Percentiles rank a stretch among this genome's conserved stretches.
Evolutionary conservation across 306 rosid genomes (phyloP).

Genomic region (Cicer cuneatum): DNA sequence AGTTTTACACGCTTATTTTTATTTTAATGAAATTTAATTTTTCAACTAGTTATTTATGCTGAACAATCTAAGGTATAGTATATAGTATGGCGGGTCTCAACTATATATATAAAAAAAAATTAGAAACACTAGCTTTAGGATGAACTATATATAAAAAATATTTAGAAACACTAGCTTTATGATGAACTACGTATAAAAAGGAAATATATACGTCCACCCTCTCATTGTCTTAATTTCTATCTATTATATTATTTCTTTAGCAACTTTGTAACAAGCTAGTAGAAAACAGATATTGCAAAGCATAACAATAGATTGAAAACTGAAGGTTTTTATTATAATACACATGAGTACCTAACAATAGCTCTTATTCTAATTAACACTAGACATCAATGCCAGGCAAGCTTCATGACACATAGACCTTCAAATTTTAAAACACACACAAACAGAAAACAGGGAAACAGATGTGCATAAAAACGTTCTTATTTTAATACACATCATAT

Average conservation of each 20-base stretch:
- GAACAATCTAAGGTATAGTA: neutral
- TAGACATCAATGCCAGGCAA: slow-evolving; percentile 13
- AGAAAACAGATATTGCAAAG: neutral
- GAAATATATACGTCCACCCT: too few species aligned
- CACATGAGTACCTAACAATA: neutral
- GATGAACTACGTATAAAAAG: too few species aligned
- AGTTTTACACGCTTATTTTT: too few species aligned
- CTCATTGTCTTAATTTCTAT: too few species aligned
- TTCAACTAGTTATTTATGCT: neutral
- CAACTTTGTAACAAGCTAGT: neutral
- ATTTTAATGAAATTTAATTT: too few species aligned
- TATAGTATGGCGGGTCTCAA: neutral
- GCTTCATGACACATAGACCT: neutral
- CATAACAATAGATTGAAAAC: neutral
- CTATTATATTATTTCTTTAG: too few species aligned
- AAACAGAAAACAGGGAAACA: neutral
- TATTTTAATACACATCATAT: neutral
- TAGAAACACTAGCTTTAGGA: too few species aligned
- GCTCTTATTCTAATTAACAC: slow-evolving; percentile 6
- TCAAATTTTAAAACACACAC: slow-evolving; percentile 20
- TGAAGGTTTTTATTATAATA: slow-evolving; percentile 8
- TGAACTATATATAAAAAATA: too few species aligned
- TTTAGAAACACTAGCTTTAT: too few species aligned
- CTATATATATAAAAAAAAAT: too few species aligned
- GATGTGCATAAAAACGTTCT: neutral